These are phyloP conservation scores for Nakaseomyces kungkrabaensis DNA, from an alignment of 1,139 yeast species.

Conservation along the genomic window DNA sequence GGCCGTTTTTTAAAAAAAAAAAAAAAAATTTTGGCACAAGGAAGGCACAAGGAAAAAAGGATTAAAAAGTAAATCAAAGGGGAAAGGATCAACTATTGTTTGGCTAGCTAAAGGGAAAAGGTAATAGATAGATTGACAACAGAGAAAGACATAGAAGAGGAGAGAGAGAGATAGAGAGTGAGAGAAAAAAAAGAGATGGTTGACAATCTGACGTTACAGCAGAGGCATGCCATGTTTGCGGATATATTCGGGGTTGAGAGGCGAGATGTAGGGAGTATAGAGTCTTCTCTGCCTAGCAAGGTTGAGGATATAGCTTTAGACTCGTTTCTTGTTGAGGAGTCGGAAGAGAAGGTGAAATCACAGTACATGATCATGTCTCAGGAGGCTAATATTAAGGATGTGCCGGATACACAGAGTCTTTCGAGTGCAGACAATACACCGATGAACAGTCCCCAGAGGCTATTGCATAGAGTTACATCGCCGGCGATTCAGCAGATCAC, in stretches of 20 bases:
- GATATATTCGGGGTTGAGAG: constrained; percentile 25
- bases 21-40: too few species aligned
- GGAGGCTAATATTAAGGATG: constrained; percentile 19
- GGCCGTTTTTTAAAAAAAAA: too few species aligned
- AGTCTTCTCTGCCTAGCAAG: constrained; percentile 12
- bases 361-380: constrained; percentile 5
- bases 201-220: constrained; percentile 2
- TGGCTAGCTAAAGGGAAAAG: too few species aligned
- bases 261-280: constrained; percentile 5
- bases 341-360: neutral
- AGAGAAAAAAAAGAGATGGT: constrained; percentile 3
- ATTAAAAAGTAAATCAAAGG: too few species aligned
- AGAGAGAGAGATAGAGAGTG: neutral
- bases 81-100: too few species aligned
- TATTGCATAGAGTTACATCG: neutral
- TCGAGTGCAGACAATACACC: constrained; percentile 23
- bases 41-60: too few species aligned
- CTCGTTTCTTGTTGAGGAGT: neutral
- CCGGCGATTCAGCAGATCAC: neutral
- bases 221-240: constrained; percentile 13
- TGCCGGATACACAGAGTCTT: constrained; percentile 26
- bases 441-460: constrained; percentile 18
- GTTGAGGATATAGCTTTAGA: constrained; percentile 20
- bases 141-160: too few species aligned
- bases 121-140: too few species aligned